Evolutionary conservation across 2,329 filamentous ascomycete genomes (phyloP).

Genomic region (Beauveria australis): DNA sequence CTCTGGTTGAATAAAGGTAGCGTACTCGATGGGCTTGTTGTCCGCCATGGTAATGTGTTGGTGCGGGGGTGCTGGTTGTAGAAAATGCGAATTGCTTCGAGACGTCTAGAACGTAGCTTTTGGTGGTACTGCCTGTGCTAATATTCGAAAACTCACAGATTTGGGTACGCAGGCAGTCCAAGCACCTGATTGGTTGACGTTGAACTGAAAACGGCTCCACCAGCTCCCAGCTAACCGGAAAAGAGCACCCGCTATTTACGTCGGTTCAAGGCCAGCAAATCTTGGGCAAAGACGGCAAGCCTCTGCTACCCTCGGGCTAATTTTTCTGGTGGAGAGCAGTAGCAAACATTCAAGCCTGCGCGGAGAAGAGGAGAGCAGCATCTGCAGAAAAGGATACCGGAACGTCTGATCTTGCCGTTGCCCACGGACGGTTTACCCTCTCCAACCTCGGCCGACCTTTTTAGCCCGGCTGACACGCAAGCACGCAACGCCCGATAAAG

Average conservation of each 20-base stretch:
- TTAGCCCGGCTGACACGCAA: conserved; percentile 5
- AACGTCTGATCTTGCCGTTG: conserved; percentile 2
- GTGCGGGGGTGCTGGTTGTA: not conserved
- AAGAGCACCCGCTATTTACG: not conserved
- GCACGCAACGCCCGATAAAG: conserved; percentile 4
- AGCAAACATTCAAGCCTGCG: not conserved
- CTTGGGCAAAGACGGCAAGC: conserved; percentile 2
- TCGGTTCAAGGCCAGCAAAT: not conserved
- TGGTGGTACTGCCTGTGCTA: not conserved
- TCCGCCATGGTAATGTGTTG: conserved; percentile 45
- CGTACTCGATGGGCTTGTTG: conserved; percentile 61
- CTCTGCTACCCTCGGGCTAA: conserved; percentile 19
- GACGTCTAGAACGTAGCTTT: not conserved
- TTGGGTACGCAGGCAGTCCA: not conserved
- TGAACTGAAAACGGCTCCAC: not conserved
- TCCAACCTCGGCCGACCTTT: conserved; percentile 2
- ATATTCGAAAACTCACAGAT: conserved; percentile 10
- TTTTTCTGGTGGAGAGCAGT: conserved; percentile 17
- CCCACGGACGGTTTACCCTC: not conserved
- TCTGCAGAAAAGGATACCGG: conserved; percentile 6
- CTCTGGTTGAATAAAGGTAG: conserved; percentile 5
- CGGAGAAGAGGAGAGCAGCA: not conserved
- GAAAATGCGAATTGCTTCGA: not conserved
- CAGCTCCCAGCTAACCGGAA: not conserved
- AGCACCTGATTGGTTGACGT: conserved; percentile 4